These are phyloP conservation scores for Ophiostoma ulmi DNA, from an alignment of 2,329 filamentous ascomycete species.

Conservation along the genomic window DNA sequence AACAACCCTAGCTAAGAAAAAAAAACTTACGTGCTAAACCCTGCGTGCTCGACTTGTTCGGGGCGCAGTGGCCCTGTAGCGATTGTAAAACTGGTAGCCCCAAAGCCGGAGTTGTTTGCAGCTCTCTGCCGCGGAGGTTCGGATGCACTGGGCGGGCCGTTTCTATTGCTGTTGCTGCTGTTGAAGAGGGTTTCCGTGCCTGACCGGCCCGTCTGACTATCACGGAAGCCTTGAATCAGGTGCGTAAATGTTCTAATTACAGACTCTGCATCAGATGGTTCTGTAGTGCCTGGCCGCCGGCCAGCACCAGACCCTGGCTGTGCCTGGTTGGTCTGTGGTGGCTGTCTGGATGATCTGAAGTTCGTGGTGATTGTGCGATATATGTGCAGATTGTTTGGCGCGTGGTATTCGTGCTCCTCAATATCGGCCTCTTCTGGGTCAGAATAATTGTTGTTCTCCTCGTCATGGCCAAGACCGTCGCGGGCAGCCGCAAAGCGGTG, in stretches of 20 bases:
- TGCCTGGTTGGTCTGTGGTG: background rate
- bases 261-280: conserved; percentile 34
- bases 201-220: conserved; percentile 23
- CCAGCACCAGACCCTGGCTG: background rate
- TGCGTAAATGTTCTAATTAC: conserved; percentile 42
- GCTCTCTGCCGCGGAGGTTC: background rate
- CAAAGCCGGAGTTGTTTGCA: conserved; percentile 25
- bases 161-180: background rate
- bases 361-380: conserved; percentile 34
- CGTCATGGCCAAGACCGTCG: background rate
- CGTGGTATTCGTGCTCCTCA: conserved; percentile 43
- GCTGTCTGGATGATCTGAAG: background rate
- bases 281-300: conserved; percentile 18
- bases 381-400: conserved; percentile 39
- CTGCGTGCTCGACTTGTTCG: conserved; percentile 24
- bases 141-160: background rate
- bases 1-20: background rate
- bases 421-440: conserved; percentile 54
- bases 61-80: conserved; percentile 37
- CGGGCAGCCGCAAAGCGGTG: background rate
- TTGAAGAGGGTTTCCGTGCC: conserved; percentile 16
- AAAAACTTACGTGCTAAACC: conserved; percentile 46
- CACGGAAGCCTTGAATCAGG: conserved; percentile 37
- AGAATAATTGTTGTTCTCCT: conserved; percentile 25
- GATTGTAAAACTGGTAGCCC: conserved; percentile 47